These are phyloP conservation scores for Yarrowia sp. DNA, from an alignment of 805 yeast genomes.

Conservation along the genomic window DNA sequence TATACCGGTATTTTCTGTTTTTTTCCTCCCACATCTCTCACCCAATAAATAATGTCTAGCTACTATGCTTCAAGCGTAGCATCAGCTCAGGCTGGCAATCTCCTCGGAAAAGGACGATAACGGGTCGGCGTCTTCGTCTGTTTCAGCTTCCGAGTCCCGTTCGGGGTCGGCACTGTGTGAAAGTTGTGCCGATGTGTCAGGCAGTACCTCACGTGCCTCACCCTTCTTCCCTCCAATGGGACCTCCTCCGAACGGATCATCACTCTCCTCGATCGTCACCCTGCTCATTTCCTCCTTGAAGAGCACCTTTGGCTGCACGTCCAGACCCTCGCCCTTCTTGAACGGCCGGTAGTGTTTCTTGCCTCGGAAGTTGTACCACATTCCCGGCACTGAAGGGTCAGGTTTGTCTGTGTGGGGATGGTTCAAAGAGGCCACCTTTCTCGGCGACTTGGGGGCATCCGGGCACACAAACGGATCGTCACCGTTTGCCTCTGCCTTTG, in stretches of 20 bases:
- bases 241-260: conserved; percentile 17
- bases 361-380: conserved; percentile 34
- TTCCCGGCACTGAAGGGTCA: conserved; percentile 21
- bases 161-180: background rate
- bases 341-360: conserved; percentile 37
- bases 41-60: conserved; percentile 22
- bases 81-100: conserved; percentile 16
- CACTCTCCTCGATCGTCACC: background rate
- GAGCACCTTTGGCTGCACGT: conserved; percentile 24
- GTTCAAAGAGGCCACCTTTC: background rate
- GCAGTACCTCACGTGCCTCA: too few relatives aligned
- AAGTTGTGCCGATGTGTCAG: too few relatives aligned
- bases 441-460: conserved; percentile 10
- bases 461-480: conserved; percentile 35
- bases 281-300: conserved; percentile 24
- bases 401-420: conserved; percentile 29
- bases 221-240: background rate
- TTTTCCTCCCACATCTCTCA: background rate
- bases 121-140: conserved; percentile 35
- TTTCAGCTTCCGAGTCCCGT: conserved; percentile 35
- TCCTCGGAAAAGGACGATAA: conserved; percentile 30
- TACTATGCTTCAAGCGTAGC: too few relatives aligned
- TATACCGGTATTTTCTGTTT: conserved; percentile 1
- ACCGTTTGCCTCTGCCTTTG: conserved; percentile 15
- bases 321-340: conserved; percentile 32